Base-by-base conservation (phyloP, 2,329 filamentous ascomycete species). In the Monascus ruber region DNA sequence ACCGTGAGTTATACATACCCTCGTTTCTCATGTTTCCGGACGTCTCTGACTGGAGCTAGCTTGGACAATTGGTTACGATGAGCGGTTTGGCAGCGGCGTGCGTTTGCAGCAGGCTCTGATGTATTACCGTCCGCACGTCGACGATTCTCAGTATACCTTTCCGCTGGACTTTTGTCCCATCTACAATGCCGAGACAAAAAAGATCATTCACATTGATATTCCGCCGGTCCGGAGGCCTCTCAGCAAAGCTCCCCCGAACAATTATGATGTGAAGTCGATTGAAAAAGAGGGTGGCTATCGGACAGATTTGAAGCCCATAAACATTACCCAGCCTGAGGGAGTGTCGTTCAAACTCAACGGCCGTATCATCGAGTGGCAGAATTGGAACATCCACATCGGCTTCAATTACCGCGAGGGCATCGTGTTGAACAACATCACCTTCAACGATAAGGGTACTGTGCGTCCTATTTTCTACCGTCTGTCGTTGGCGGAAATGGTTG, bases 351-450 rank as follows among this genome's bases (percentile, higher is more conserved):
- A 72, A 17, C 68, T 94, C 48, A 73, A 80, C 2, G 85, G 85
- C 1, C 69, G 85, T 7, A 76, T 76, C 34, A 73, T 94, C 37
- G 77, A 79, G 47, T 94, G 88, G 88, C 87, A 94, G 62, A 94
- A 93, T 57, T 95, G 86, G 83, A 89, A 77, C 52, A 77, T 94
- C 47, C 88, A 94, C 59, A 77, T 95, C 42, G 88, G 88, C 24
- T 95, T 94, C 74, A 94, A 94, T 70, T 91, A 94, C 67, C 77
- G 85, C 25, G 88, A 95, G 64, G 88, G 88, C 24, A 82, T 94
- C 49, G 83, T 94, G 2, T 70, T 95, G 5, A 91, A 84, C 62
- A 86, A 94, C 65, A 87, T 94, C 56, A 84, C 80, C 3, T 94
- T 83, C 65, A 88, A 86, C 51, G 88, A 95, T 64, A 84, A 85